phyloP scores from a whole-genome alignment of 441 rosid species.

The Isatis lusitanica region DNA sequence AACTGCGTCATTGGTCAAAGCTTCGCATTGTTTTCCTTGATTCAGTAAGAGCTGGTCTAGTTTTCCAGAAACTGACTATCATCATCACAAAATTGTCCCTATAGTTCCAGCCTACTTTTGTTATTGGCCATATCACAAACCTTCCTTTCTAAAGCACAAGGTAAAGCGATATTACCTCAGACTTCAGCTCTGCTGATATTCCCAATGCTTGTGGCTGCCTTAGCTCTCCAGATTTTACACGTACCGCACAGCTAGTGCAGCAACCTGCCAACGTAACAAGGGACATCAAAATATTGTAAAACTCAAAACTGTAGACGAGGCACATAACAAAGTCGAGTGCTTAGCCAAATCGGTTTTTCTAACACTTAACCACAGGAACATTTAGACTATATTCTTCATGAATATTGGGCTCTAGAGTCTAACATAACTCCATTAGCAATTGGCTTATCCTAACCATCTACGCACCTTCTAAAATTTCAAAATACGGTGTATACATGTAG shows the following conservation, averaged over 20 bases:
- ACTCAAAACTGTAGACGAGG: not conserved
- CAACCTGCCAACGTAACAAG: slow-evolving; percentile 57
- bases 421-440: not conserved
- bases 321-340: not conserved
- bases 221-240: slow-evolving; percentile 83
- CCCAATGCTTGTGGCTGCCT: slow-evolving; percentile 96
- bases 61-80: not conserved
- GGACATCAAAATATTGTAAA: not conserved
- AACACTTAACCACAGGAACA: not conserved
- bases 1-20: not conserved
- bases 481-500: not conserved
- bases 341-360: not conserved
- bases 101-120: not conserved
- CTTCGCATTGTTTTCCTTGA: not conserved
- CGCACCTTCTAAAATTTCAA: not conserved
- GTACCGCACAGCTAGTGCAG: slow-evolving; percentile 94
- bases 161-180: slow-evolving; percentile 55
- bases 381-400: not conserved
- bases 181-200: slow-evolving; percentile 84
- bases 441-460: not conserved
- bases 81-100: not conserved
- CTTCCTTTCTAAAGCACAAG: not conserved
- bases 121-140: no score
- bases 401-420: not conserved
- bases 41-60: not conserved